phyloP scores from a whole-genome alignment of 2,329 filamentous ascomycete species.

The Microsporum canis region DNA sequence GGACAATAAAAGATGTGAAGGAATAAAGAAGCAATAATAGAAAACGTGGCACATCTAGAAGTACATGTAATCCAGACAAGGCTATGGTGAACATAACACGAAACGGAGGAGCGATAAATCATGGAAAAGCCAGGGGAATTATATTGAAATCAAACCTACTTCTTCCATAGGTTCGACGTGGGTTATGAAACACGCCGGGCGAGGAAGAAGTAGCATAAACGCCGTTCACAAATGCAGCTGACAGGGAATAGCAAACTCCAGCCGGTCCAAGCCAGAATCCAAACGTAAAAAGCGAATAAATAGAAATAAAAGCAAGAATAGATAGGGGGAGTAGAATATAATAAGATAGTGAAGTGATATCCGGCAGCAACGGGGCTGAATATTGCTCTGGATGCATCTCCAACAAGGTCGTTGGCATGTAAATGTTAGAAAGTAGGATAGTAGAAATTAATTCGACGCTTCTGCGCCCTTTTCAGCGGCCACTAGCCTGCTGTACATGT shows the following conservation, averaged over 20 bases:
- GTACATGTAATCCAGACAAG: neutral
- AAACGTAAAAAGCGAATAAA: neutral
- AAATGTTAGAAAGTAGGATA: neutral
- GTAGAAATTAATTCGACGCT: conserved; percentile 3
- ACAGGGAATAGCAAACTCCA: neutral
- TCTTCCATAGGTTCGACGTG: neutral
- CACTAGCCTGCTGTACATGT: conserved; percentile 13
- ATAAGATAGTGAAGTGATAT: neutral
- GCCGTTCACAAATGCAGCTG: conserved; percentile 4
- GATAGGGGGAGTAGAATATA: neutral
- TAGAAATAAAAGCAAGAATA: neutral
- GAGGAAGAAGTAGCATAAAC: neutral
- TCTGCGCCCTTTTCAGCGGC: conserved; percentile 9
- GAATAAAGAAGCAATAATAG: neutral
- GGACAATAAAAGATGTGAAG: neutral
- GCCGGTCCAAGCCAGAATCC: conserved; percentile 4
- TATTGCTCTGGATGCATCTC: neutral
- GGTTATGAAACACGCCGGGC: neutral
- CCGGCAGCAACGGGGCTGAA: neutral
- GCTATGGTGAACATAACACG: neutral
- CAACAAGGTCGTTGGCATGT: neutral
- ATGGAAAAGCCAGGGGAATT: neutral
- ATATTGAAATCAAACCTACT: neutral
- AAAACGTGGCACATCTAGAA: conserved; percentile 2
- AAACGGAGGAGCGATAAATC: neutral